These are phyloP conservation scores for Dactylellina cionopaga DNA, from an alignment of 2,329 filamentous ascomycete species.

Conservation along the genomic window DNA sequence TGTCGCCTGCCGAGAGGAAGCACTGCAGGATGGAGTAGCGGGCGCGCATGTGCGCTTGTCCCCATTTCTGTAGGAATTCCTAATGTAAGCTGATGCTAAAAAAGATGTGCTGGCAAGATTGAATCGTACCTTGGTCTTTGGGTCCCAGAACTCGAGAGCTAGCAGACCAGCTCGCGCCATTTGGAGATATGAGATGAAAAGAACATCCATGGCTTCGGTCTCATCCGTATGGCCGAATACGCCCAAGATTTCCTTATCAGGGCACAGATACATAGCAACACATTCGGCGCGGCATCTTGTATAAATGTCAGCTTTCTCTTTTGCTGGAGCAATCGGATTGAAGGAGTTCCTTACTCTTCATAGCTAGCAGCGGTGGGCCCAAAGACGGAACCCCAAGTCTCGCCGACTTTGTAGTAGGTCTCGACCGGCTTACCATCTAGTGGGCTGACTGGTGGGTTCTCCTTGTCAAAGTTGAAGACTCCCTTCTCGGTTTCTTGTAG, in stretches of 20 bases:
- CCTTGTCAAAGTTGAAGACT: conserved; percentile 71
- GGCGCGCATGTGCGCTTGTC: conserved; percentile 66
- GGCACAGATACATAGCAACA: conserved; percentile 63
- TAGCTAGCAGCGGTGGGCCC: conserved; percentile 69
- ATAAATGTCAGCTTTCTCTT: background rate
- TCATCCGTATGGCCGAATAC: conserved; percentile 62
- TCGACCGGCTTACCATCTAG: conserved; percentile 67
- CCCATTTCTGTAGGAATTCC: conserved; percentile 61
- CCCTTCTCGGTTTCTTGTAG: conserved; percentile 67
- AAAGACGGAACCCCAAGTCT: conserved; percentile 73
- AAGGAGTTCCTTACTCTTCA: conserved; percentile 64
- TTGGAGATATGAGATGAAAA: conserved; percentile 86
- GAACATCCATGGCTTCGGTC: conserved; percentile 65
- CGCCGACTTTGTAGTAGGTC: conserved; percentile 70
- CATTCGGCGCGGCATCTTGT: conserved; percentile 61
- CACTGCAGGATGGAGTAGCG: conserved; percentile 72
- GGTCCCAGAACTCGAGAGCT: conserved; percentile 84
- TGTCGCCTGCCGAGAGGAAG: conserved; percentile 67
- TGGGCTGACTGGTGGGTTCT: conserved; percentile 69
- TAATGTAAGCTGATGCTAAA: background rate
- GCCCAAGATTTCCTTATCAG: conserved; percentile 62
- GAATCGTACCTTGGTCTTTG: conserved; percentile 51
- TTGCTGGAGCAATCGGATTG: background rate
- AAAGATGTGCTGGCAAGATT: background rate
- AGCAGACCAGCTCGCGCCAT: conserved; percentile 94